Percentiles rank a stretch among this genome's conserved stretches.
Conservation (phyloP, 1,139 yeast species). For the Arxiozyma bovina region DNA sequence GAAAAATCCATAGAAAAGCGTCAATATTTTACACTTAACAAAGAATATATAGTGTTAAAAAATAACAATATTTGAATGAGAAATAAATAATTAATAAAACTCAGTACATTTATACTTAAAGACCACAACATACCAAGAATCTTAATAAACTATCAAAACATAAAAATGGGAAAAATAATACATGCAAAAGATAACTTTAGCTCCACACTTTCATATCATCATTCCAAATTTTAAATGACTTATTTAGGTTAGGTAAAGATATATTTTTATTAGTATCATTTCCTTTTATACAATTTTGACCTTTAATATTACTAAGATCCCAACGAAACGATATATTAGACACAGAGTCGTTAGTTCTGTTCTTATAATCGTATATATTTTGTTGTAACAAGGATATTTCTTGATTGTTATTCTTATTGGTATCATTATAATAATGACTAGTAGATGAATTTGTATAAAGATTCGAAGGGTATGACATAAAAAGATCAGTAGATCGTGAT, state of each 20-base stretch:
- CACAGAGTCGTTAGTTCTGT: no score
- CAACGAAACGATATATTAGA: background rate
- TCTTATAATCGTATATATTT: background rate
- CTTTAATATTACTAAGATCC: background rate
- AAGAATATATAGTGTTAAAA: no score
- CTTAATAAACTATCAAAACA: no score
- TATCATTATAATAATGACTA: background rate
- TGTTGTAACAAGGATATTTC: background rate
- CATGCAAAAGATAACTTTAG: slow-evolving; percentile 6
- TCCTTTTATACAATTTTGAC: background rate
- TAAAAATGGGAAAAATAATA: background rate
- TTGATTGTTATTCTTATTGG: background rate
- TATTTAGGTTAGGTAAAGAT: slow-evolving; percentile 18
- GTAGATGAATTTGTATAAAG: background rate
- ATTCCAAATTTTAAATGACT: slow-evolving; percentile 29
- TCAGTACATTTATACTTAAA: background rate
- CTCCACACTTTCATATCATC: slow-evolving; percentile 33
- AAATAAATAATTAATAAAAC: no score
- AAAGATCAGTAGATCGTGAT: background rate
- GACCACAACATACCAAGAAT: background rate
- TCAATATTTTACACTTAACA: background rate
- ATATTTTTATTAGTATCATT: slow-evolving; percentile 6
- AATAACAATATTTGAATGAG: no score
- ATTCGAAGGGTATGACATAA: background rate
- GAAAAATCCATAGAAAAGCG: no score